Conservation (phyloP, 768 basidiomycete species). For the Rhodosporidiobolus sp. region DNA sequence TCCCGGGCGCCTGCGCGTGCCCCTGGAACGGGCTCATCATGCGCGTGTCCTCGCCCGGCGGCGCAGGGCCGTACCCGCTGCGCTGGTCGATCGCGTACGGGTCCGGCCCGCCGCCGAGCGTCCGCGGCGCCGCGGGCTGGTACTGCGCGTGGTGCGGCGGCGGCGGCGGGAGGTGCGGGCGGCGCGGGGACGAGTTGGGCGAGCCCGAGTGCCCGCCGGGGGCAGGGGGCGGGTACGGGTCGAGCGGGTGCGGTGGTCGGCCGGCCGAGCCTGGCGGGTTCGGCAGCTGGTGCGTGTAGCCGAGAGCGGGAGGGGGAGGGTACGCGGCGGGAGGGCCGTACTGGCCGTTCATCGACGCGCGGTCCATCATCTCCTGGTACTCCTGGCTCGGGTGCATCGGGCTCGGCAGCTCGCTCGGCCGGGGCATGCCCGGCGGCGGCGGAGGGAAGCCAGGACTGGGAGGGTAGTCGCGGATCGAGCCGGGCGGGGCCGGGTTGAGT, state of each 20-base stretch:
- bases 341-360: background rate
- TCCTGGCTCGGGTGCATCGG: conserved; percentile 24
- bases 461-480: conserved; percentile 9
- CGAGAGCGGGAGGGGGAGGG: conserved; percentile 28
- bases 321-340: conserved; percentile 15
- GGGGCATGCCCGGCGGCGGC: background rate
- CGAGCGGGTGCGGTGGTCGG: conserved; percentile 25
- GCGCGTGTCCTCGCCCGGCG: conserved; percentile 15
- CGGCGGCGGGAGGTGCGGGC: conserved; percentile 11
- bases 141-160: conserved; percentile 1
- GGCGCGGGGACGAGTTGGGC: conserved; percentile 1
- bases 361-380: conserved; percentile 33
- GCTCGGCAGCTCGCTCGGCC: conserved; percentile 3
- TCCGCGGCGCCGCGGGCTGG: conserved; percentile 1
- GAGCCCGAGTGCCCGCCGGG: conserved; percentile 11
- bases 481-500: conserved; percentile 9
- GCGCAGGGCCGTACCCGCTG: background rate
- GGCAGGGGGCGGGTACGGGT: conserved; percentile 13
- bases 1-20: background rate
- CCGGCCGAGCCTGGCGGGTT: background rate
- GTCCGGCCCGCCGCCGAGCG: conserved; percentile 12
- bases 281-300: conserved; percentile 22
- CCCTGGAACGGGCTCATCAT: background rate
- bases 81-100: conserved; percentile 8
- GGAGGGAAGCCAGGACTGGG: conserved; percentile 12